Conservation (phyloP, 1,284 basidiomycete genomes). For the Ustilago esculenta region DNA sequence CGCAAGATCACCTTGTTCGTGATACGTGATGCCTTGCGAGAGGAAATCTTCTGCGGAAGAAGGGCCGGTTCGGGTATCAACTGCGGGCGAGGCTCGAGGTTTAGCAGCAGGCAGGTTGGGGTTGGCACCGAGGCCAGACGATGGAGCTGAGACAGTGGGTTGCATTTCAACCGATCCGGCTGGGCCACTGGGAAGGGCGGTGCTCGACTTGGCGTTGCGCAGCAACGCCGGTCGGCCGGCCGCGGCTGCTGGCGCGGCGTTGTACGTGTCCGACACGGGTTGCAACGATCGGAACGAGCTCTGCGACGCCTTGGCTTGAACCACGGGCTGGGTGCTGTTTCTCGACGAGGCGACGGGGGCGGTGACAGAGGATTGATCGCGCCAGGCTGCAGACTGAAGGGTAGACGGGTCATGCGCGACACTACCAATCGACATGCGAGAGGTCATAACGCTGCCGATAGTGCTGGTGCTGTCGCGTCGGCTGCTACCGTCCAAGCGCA, state of each 20-base stretch:
- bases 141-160: slow-evolving; percentile 16
- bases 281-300: slow-evolving; percentile 28
- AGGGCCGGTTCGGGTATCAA: slow-evolving; percentile 49
- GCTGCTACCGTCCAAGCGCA: slow-evolving; percentile 57
- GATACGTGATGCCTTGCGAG: slow-evolving; percentile 76
- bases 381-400: slow-evolving; percentile 19
- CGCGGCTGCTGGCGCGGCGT: background rate
- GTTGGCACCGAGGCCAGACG: slow-evolving; percentile 1
- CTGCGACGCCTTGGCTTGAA: slow-evolving; percentile 24
- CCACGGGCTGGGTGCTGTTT: background rate
- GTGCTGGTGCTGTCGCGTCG: slow-evolving; percentile 56
- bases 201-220: slow-evolving; percentile 35
- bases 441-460: slow-evolving; percentile 42
- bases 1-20: slow-evolving; percentile 79
- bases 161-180: slow-evolving; percentile 23
- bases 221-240: slow-evolving; percentile 7
- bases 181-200: slow-evolving; percentile 4
- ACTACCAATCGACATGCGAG: slow-evolving; percentile 45
- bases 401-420: slow-evolving; percentile 26
- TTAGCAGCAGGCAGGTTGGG: background rate
- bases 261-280: slow-evolving; percentile 10
- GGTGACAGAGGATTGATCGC: background rate
- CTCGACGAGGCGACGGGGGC: background rate
- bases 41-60: slow-evolving; percentile 56
- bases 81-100: slow-evolving; percentile 28